Evolutionary conservation across 768 basidiomycete genomes (phyloP).

Genomic region (Guyanaporus albipodus): DNA sequence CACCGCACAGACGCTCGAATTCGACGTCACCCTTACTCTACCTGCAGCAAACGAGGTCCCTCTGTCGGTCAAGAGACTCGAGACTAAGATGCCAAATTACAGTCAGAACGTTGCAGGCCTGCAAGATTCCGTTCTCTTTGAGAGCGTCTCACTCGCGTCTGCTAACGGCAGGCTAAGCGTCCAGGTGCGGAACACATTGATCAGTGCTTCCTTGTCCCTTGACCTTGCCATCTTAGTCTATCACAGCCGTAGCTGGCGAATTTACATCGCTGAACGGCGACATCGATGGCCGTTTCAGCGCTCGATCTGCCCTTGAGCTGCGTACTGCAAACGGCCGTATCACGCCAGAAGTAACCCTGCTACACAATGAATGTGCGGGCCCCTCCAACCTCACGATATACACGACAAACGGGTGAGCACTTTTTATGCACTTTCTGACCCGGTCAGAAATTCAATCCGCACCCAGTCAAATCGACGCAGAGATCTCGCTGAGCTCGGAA

Average conservation of each 20-base stretch:
- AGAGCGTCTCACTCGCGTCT: constrained; percentile 33
- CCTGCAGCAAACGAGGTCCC: constrained; percentile 28
- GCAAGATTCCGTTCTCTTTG: constrained; percentile 34
- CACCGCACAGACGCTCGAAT: constrained; percentile 20
- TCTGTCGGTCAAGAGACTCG: constrained; percentile 38
- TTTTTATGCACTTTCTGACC: neutral
- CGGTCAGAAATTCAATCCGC: constrained; percentile 1
- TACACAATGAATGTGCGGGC: constrained; percentile 23
- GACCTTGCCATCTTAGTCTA: constrained; percentile 25
- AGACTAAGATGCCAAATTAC: constrained; percentile 41
- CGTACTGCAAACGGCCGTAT: constrained; percentile 40
- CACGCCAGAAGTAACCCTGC: constrained; percentile 35
- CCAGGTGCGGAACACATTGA: constrained; percentile 25
- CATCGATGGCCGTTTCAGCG: constrained; percentile 43
- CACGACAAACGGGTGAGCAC: constrained; percentile 43
- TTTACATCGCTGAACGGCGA: constrained; percentile 42
- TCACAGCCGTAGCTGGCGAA: constrained; percentile 24
- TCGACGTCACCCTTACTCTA: constrained; percentile 36
- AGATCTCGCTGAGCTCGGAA: constrained; percentile 31
- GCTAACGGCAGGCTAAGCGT: constrained; percentile 34
- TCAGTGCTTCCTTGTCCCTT: neutral
- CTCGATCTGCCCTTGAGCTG: constrained; percentile 33
- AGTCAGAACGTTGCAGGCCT: constrained; percentile 36
- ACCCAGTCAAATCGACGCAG: constrained; percentile 19
- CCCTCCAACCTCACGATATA: constrained; percentile 31